These are phyloP conservation scores for Ascochyta rabiei DNA, from an alignment of 2,329 filamentous ascomycete species.

Conservation along the genomic window DNA sequence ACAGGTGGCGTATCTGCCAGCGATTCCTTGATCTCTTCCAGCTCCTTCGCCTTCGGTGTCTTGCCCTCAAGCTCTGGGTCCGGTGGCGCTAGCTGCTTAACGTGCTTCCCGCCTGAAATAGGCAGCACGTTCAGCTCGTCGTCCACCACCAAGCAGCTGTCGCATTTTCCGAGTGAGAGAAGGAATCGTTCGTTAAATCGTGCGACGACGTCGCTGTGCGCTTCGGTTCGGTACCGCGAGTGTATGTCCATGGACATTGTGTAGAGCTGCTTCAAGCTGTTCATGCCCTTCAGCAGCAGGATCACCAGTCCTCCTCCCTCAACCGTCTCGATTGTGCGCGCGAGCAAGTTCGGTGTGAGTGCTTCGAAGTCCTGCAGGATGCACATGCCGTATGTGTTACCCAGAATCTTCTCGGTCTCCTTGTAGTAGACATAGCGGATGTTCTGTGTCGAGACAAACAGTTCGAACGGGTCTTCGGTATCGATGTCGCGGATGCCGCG, in stretches of 20 bases:
- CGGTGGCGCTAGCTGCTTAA: conserved; percentile 78
- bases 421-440: conserved; percentile 99
- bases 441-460: conserved; percentile 94
- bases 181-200: conserved; percentile 98
- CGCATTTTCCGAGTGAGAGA: conserved; percentile 91
- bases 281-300: conserved; percentile 93
- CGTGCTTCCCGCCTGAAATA: conserved; percentile 92
- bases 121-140: conserved; percentile 97
- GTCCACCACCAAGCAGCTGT: conserved; percentile 92
- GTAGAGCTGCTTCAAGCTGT: conserved; percentile 94
- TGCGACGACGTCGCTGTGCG: conserved; percentile 91
- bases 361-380: conserved; percentile 98
- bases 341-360: conserved; percentile 94
- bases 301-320: conserved; percentile 94
- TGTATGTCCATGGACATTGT: conserved; percentile 98
- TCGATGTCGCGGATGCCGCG: conserved; percentile 91
- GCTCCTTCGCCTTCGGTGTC: conserved; percentile 71
- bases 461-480: conserved; percentile 91
- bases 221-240: conserved; percentile 93
- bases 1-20: conserved; percentile 85
- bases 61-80: conserved; percentile 76
- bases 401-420: conserved; percentile 97
- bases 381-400: conserved; percentile 98
- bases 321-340: conserved; percentile 94
- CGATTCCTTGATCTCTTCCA: conserved; percentile 86